These are phyloP conservation scores for Vaccinium darrowii DNA, from an alignment of 148 eudicot genomes.

Conservation along the genomic window DNA sequence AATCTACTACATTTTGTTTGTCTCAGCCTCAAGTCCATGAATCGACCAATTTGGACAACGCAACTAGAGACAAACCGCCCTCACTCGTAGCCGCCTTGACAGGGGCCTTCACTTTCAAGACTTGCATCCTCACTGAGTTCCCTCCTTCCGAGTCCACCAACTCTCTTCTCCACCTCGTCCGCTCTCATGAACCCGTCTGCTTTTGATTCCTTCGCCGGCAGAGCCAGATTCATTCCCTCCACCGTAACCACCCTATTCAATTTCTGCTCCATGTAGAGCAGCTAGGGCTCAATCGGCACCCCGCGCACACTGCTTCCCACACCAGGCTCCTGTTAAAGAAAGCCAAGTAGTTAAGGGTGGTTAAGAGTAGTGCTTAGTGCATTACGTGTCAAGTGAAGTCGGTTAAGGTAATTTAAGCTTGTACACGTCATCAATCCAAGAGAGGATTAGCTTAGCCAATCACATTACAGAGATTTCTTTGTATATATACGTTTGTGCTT, in stretches of 20 bases:
- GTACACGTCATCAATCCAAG: no score
- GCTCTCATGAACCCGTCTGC: constrained; percentile 34
- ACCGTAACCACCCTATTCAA: constrained; percentile 39
- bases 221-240: constrained; percentile 36
- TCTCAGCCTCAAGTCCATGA: neutral
- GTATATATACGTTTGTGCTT: no score
- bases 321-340: no score
- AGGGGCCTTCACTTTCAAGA: neutral
- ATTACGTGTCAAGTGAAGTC: no score
- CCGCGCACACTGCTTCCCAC: constrained; percentile 44
- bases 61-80: constrained; percentile 31
- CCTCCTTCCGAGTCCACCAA: constrained; percentile 36
- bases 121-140: constrained; percentile 20
- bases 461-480: no score
- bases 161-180: constrained; percentile 39
- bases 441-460: no score
- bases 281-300: constrained; percentile 58
- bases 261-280: constrained; percentile 47
- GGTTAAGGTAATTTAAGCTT: no score
- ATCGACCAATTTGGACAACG: constrained; percentile 17
- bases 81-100: constrained; percentile 19
- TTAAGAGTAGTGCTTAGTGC: no score
- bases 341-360: no score
- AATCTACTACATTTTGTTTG: neutral
- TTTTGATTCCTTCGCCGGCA: constrained; percentile 25